phyloP scores from a whole-genome alignment of 345 rosid species.

The Excoecaria agallocha region DNA sequence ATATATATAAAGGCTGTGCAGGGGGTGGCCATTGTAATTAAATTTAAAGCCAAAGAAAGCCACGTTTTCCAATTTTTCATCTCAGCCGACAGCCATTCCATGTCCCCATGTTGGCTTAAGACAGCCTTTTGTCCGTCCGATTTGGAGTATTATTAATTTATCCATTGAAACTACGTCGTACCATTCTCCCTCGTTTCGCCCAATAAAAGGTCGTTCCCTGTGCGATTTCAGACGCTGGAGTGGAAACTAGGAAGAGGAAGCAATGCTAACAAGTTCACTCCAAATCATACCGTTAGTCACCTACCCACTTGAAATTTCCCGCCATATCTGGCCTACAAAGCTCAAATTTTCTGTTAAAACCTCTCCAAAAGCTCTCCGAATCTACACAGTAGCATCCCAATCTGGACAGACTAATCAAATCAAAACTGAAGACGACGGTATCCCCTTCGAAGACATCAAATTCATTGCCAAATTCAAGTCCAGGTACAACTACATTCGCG shows the following conservation, averaged over 20 bases:
- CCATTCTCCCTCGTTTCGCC: too few species aligned
- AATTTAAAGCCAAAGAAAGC: too few species aligned
- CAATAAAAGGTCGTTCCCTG: too few species aligned
- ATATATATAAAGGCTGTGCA: too few species aligned
- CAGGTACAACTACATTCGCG: slow-evolving; percentile 76
- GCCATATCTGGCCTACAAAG: slow-evolving; percentile 10
- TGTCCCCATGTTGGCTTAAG: too few species aligned
- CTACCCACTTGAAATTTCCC: slow-evolving; percentile 21
- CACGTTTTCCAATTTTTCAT: too few species aligned
- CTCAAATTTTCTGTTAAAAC: slow-evolving; percentile 13
- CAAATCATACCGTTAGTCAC: slow-evolving; percentile 23
- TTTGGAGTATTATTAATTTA: too few species aligned
- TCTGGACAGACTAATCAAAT: slow-evolving; percentile 10
- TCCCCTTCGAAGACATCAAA: slow-evolving; percentile 64
- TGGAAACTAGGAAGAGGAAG: background rate
- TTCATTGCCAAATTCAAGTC: slow-evolving; percentile 67
- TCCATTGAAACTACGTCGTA: too few species aligned
- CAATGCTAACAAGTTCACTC: slow-evolving; percentile 10
- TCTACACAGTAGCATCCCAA: slow-evolving; percentile 4
- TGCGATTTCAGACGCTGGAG: too few species aligned
- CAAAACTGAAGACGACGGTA: slow-evolving; percentile 47
- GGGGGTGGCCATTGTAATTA: too few species aligned
- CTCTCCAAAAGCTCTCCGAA: slow-evolving; percentile 13
- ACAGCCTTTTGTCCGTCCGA: too few species aligned
- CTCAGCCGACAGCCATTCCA: too few species aligned